Evolutionary conservation across 2,329 filamentous ascomycete genomes (phyloP).

Genomic region (Botryotinia convoluta): DNA sequence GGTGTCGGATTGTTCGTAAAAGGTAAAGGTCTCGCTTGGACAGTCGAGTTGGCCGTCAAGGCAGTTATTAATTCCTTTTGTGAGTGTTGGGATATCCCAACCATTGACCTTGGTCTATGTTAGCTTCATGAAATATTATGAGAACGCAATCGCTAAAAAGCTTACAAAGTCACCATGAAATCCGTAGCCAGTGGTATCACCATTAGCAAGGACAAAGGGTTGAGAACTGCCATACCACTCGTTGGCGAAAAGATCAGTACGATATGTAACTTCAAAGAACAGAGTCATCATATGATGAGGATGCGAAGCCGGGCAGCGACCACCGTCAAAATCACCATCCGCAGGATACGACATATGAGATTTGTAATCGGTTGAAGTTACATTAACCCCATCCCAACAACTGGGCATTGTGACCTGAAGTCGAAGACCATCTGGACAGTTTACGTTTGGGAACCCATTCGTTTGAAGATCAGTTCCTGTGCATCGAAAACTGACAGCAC

Average conservation of each 20-base stretch:
- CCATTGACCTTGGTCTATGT: conserved; percentile 14
- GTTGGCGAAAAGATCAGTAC: conserved; percentile 55
- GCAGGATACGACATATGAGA: conserved; percentile 55
- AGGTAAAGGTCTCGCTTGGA: conserved; percentile 10
- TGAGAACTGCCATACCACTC: conserved; percentile 57
- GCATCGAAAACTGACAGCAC: conserved; percentile 48
- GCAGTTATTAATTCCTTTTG: conserved; percentile 17
- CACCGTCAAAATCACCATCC: conserved; percentile 39
- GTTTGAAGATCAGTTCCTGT: conserved; percentile 47
- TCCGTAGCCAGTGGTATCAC: conserved; percentile 20
- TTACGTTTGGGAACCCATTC: conserved; percentile 52
- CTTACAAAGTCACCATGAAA: conserved; percentile 23
- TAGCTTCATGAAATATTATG: not conserved
- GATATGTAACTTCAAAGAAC: conserved; percentile 59
- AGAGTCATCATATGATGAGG: conserved; percentile 56
- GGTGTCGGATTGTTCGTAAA: conserved; percentile 18
- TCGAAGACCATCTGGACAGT: conserved; percentile 52
- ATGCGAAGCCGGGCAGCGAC: conserved; percentile 49
- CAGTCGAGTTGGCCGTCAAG: conserved; percentile 10
- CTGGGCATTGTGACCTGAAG: conserved; percentile 55
- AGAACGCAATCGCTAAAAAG: not conserved
- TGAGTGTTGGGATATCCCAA: conserved; percentile 17
- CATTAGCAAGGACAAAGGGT: conserved; percentile 27
- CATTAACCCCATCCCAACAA: conserved; percentile 60
- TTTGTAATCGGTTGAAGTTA: conserved; percentile 54